A percentile compares a stretch with the other conserved stretches of the same genome.
phyloP scores from a whole-genome alignment of 352 stramenopile genomes.

The Pythium guiyangense region DNA sequence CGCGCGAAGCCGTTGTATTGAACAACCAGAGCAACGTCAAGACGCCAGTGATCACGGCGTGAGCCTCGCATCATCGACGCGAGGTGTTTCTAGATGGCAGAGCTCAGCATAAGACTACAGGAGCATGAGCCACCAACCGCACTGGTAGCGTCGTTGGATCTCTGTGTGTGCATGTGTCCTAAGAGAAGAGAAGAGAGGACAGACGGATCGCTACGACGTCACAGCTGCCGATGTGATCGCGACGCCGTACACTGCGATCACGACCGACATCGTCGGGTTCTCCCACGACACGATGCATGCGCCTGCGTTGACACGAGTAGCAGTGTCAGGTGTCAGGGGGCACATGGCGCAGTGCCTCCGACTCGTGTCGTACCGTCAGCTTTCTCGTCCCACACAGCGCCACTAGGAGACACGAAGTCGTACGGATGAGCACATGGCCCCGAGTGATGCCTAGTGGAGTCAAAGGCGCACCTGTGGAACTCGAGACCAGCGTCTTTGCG shows the following conservation, averaged over 20 bases:
- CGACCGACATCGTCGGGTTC: conserved; percentile 61
- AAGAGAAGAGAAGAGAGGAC: background rate
- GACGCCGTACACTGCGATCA: conserved; percentile 68
- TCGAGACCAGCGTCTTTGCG: conserved; percentile 62
- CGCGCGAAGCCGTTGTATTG: conserved; percentile 18
- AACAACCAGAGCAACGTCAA: conserved; percentile 14
- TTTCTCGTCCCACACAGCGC: conserved; percentile 72
- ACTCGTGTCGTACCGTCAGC: conserved; percentile 37
- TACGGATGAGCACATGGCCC: too few species aligned
- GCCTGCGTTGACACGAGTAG: too few species aligned
- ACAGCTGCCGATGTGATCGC: conserved; percentile 25
- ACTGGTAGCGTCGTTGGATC: too few species aligned
- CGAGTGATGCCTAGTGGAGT: too few species aligned
- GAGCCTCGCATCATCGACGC: too few species aligned
- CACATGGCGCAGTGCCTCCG: too few species aligned
- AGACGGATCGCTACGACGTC: background rate
- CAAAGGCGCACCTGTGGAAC: conserved; percentile 40
- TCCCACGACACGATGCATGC: conserved; percentile 74
- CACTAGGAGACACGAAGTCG: conserved; percentile 20
- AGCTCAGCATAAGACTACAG: background rate
- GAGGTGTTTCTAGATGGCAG: background rate
- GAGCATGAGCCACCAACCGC: too few species aligned
- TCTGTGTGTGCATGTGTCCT: background rate
- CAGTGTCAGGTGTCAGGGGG: too few species aligned
- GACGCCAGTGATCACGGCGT: conserved; percentile 25